Base-by-base conservation (phyloP, 345 rosid genomes). In the Rhodamnia rubescens region DNA sequence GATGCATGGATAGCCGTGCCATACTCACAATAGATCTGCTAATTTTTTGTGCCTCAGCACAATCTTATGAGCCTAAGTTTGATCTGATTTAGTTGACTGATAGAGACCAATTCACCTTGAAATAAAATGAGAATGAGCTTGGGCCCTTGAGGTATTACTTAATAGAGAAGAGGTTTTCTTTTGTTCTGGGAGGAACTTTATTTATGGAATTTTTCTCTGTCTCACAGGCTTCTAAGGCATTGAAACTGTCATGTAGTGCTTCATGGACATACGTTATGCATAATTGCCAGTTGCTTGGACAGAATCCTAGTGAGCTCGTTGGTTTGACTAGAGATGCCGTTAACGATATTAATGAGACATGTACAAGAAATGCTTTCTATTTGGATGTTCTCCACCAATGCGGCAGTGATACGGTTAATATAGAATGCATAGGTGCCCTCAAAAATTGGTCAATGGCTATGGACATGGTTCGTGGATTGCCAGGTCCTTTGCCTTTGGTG, bases 221-320 rank as follows among this genome's bases (percentile, higher is more conserved):
- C 90, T 91, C 89, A 87, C 93, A 96, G 98, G 98, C 98, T 87
- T 94, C 94, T 85, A 89, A 90, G 92, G 94, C 96, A 42, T 88
- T 97, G 74, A 91, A 90, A 86, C 88, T 97, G 82, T 93, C 93
- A 85, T 91, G 90, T 88, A 90, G 88, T 86, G 98, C 98, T 90
- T 95, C 95, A 36, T 97, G 99, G 99, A 85, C 87, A 82, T 90
- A 91, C 89, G 90, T 92, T 86, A 89, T 85, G 86, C 90, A 82
- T 88, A 91, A 89, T 54, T 91, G 93, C 88, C 89, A 92, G 88
- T 89, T 84, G 85, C 89, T 90, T 89, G 86, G 49, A 82, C 61
- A 87, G 29, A 88, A 88, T 81, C 83, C 92, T 61, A 87, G 86
- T 58, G 88, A 88, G 81, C 83, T 82, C 26, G 86, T 84, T 88